These are phyloP conservation scores for Boletus pseudopeckii DNA, from an alignment of 768 basidiomycete species.

Conservation along the genomic window DNA sequence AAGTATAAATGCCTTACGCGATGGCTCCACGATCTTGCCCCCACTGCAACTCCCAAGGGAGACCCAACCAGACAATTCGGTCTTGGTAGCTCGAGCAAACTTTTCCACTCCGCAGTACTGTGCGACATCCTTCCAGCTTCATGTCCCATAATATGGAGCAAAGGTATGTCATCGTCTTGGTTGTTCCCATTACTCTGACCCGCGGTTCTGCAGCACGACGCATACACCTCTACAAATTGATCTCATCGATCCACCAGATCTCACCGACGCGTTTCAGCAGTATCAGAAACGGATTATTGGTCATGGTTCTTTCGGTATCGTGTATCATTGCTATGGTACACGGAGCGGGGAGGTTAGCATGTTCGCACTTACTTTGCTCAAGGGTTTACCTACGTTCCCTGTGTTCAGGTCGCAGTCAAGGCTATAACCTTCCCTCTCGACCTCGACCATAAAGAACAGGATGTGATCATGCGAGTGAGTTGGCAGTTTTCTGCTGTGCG, in stretches of 20 bases:
- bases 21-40: no score
- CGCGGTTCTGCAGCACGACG: neutral
- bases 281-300: neutral
- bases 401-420: conserved; percentile 7
- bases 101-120: no score
- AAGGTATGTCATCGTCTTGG: neutral
- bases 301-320: neutral
- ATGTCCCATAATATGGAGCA: no score
- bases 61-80: no score
- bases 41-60: no score
- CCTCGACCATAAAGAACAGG: neutral
- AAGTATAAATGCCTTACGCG: no score
- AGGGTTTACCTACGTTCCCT: neutral
- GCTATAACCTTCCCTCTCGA: neutral
- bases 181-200: neutral
- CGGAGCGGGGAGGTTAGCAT: neutral
- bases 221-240: neutral
- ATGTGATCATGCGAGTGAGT: neutral
- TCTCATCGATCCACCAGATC: neutral
- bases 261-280: neutral
- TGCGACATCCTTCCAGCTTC: no score
- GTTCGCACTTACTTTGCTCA: no score
- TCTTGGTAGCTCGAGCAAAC: no score
- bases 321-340: neutral
- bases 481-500: neutral